Evolutionary conservation across 352 stramenopile species (phyloP), one percentile per base, ranked within the genome.

Genomic region (Phytophthora pini): DNA sequence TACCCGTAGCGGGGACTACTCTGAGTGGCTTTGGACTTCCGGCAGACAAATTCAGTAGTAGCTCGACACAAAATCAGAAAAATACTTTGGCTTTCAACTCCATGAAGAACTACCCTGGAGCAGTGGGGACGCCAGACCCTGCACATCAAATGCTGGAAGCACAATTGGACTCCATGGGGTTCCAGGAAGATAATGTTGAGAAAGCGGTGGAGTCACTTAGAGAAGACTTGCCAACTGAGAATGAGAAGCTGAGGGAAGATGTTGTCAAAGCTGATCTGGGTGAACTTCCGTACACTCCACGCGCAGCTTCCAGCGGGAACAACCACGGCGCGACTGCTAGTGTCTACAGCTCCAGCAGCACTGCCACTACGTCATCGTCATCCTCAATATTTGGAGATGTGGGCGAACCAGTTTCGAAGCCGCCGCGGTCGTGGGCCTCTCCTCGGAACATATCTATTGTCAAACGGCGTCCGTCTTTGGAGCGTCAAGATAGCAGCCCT

Each of bases 151-250:
- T 88, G 65, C 71, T 87, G 5, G 63, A 84, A 45, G 60, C 65
- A 29, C 80, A 63, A 12, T 43, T 90, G 11, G 78, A 86, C 38
- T 84, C 62, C 2, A 85, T 88, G 57, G 77, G 77, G 0, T 90
- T 87, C 29, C 62, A 86, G 22, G 56, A 58, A n/a, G 47, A 72
- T 8, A 53, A 45, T 12, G 75, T 79, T 0, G 59, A 68, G 1
- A 64, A 72, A 41, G 78, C 69, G 12, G 53, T 88, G 6, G 65
- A 79, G n/a, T 73, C 75, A 26, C 61, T 88, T 2, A 43, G 47
- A 7, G 73, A 81, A 26, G 57, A 66, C 13, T 29, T 74, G 4
- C 47, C 61, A 3, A 51, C 41, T 12, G 46, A 68, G n/a, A 20
- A 61, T 13, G 66, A 68, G 26, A 73, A 68, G n/a, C 22, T 48